phyloP scores from a whole-genome alignment of 1,284 basidiomycete genomes.

The Pseudozyma thailandica region DNA sequence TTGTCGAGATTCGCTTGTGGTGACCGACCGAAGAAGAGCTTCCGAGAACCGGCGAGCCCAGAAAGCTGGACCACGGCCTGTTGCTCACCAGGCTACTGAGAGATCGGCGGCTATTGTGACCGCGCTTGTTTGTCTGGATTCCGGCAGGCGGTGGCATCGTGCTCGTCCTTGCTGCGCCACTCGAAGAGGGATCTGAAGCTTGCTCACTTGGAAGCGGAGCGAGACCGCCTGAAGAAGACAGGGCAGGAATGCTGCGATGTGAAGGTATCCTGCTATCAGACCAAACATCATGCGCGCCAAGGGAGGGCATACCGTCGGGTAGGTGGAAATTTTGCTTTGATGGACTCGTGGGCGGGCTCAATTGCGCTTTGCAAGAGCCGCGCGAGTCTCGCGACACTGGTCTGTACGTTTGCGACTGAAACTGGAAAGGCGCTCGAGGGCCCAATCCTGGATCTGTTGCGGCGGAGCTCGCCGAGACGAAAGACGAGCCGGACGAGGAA shows the following conservation, averaged over 20 bases:
- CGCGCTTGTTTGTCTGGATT: slow-evolving; percentile 4
- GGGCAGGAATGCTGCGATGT: slow-evolving; percentile 13
- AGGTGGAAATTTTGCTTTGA: not conserved
- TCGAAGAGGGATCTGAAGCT: not conserved
- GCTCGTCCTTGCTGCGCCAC: not conserved
- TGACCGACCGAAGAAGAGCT: slow-evolving; percentile 15
- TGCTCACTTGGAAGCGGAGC: not conserved
- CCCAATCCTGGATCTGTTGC: slow-evolving; percentile 12
- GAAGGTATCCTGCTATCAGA: not conserved
- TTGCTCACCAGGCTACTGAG: slow-evolving; percentile 35
- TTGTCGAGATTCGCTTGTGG: slow-evolving; percentile 26
- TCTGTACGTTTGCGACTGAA: slow-evolving; percentile 32
- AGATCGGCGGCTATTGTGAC: slow-evolving; percentile 37
- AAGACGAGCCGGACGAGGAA: slow-evolving; percentile 26
- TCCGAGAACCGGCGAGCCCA: slow-evolving; percentile 31
- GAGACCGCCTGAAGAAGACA: slow-evolving; percentile 9
- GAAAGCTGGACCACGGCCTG: slow-evolving; percentile 36
- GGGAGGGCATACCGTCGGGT: not conserved
- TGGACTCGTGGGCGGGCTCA: slow-evolving; percentile 12
- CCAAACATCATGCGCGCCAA: slow-evolving; percentile 2
- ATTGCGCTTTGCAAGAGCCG: slow-evolving; percentile 1
- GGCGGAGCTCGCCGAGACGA: slow-evolving; percentile 15
- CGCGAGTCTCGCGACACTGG: slow-evolving; percentile 24
- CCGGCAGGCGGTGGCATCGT: slow-evolving; percentile 18
- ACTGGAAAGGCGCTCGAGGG: slow-evolving; percentile 24